Evolutionary conservation across 164 flowering plant genomes (phyloP).

Genomic region (Nelumbo lutea): DNA sequence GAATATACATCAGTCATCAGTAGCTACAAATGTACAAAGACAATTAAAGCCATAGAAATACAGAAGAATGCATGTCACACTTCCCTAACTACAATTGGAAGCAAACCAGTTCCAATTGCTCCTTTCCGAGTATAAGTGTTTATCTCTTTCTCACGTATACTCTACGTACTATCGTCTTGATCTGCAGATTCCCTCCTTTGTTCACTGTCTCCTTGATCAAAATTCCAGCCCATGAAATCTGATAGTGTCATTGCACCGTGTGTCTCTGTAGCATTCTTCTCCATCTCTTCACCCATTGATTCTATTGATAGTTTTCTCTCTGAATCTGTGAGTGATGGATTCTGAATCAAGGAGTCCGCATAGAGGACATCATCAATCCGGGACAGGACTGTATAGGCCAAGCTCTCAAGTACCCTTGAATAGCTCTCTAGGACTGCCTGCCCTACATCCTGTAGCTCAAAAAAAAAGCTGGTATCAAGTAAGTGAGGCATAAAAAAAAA

Average conservation of each 20-base stretch:
- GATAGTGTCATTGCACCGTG: conserved; percentile 65
- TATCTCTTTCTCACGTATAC: conserved; percentile 14
- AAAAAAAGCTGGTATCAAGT: not conserved
- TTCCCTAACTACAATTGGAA: conserved; percentile 10
- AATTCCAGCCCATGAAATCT: conserved; percentile 83
- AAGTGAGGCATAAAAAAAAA: not conserved
- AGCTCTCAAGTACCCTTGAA: conserved; percentile 82
- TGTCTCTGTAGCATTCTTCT: conserved; percentile 31
- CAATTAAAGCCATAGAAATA: conserved; percentile 3
- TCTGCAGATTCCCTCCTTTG: conserved; percentile 15
- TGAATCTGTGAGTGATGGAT: conserved; percentile 27
- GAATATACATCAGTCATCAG: conserved; percentile 3
- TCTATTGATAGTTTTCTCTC: conserved; percentile 13
- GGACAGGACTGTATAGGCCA: conserved; percentile 69
- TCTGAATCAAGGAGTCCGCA: conserved; percentile 45
- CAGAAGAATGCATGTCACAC: conserved; percentile 10
- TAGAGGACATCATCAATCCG: conserved; percentile 70
- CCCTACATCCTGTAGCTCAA: conserved; percentile 69
- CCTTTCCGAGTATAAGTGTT: conserved; percentile 14
- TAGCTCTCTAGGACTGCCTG: conserved; percentile 81
- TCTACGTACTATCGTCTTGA: conserved; percentile 8
- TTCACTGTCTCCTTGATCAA: conserved; percentile 31
- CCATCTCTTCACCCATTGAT: conserved; percentile 31
- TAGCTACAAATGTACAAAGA: conserved; percentile 12
- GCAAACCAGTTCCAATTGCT: not conserved